Base-by-base conservation (phyloP, 2,329 filamentous ascomycete genomes). In the Macrophomina phaseolina region DNA sequence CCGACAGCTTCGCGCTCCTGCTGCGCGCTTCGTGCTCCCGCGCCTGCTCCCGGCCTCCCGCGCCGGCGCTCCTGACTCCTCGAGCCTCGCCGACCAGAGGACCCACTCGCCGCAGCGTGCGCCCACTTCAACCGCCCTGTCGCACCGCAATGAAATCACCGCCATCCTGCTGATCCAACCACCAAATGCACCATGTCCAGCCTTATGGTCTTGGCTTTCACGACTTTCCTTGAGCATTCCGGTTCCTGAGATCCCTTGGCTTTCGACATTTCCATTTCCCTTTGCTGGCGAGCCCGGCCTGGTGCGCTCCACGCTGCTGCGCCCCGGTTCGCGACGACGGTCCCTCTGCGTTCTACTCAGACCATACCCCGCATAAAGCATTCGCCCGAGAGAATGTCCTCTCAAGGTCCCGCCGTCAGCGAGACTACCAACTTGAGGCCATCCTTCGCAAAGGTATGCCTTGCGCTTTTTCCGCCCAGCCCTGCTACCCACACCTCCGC, bases 371-470 rank as follows among this genome's bases (percentile, higher is more conserved):
- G 61, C 46, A 52, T 45, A 64, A 36, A 14, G 16, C 34, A n/a
- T 34, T 18, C 40, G 52, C 32, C 16, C 40, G 61, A 53, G 64
- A 67, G 56, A 63, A 67, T 67, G 65, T 63, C 65, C 48, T 55
- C 65, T 36, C 56, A 67, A 48, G 58, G 55, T 38, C 64, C 64
- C 53, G 55, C 55, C 23, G 45, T 60, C 64, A 67, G 58, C 49
- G 65, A 67, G 56, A 63, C 65, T 28, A 32, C 49, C 23, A 55
- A 60, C 40, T 56, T 70, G 64, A 88, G 87, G 79, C 85, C 89
- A 72, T 92, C 90, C 51, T 93, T 93, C 83, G 91, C 91, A 79
- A 93, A 91, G 86, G 91, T 92, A 81, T 67, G 83, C 36, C 73
- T 38, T 32, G 38, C 49, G 16, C 65, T 56, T n/a, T 32, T 67